Base-by-base conservation (phyloP, 805 yeast species). In the Yarrowia sp. region DNA sequence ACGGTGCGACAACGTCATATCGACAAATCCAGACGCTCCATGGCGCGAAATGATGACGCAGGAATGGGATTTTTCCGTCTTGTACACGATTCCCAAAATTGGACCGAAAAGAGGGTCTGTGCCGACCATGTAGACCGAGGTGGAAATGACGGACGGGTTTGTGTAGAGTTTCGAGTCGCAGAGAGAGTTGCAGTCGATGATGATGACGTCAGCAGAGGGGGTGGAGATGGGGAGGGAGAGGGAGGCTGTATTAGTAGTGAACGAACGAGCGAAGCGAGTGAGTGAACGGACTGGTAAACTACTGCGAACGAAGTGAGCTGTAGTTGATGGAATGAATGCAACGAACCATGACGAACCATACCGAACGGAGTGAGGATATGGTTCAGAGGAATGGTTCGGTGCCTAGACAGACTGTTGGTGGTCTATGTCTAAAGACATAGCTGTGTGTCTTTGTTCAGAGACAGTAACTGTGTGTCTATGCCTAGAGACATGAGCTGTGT, bases 21-120 rank as follows among this genome's bases (percentile, higher is more conserved):
- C 79, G 35, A 81, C 80, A 69, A 83, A 84, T 33, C 83, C 80
- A 3, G 87, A 79, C 42, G 84, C 81, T 0, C 98, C 98, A 67
- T 85, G 86, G 65, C 74, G 65, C 28, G 77, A 73, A 13, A 77
- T 64, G 10, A 77, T 67, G 13, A 77, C 66, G 1, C 75, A 73
- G 17, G 75, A 71, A 32, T 71, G 68, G 7, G 67, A 42, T 15
- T 68, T 66, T 2, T 65, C 65, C 33, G 65, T 66, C 7, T 71
- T 68, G 68, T 76, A 77, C 8, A 77, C 71, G 5, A 75, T 66
- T 1, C 77, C 75, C n/a, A 77, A 53, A 9, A 75, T 68, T 15
- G 68, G 67, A 48, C 78, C 79, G 48, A 73, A 71, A 33, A 75
- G 70, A 10, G 72, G 69, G 69, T 77, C 79, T 17, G 70, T 67